Percentiles rank a stretch among this genome's conserved stretches.
phyloP scores from a whole-genome alignment of 2,329 filamentous ascomycete species.

The Fusarium hainanense region DNA sequence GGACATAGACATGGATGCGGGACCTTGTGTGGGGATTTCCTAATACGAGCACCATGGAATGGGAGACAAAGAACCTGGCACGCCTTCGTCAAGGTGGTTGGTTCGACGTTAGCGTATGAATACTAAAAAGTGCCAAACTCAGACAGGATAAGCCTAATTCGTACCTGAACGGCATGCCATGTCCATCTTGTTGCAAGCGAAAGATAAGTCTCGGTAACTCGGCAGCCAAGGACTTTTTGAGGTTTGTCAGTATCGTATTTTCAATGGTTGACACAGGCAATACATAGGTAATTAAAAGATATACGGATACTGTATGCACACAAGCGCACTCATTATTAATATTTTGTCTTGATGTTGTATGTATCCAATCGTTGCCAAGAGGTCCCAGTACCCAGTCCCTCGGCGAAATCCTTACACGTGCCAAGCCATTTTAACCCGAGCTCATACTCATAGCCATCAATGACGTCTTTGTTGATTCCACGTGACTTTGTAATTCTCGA shows the following conservation, averaged over 20 bases:
- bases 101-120: slow-evolving; percentile 13
- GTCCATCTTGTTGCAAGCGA: slow-evolving; percentile 1
- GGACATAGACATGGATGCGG: not conserved
- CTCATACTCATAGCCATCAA: not conserved
- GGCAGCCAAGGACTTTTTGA: not conserved
- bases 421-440: not conserved
- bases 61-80: slow-evolving; percentile 13
- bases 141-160: slow-evolving; percentile 28
- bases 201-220: slow-evolving; percentile 9
- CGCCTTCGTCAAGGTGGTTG: slow-evolving; percentile 12
- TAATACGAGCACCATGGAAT: slow-evolving; percentile 34
- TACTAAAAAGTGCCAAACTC: slow-evolving; percentile 10
- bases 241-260: not conserved
- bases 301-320: not conserved
- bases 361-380: not conserved
- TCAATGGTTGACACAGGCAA: not conserved
- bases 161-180: slow-evolving; percentile 4
- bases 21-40: slow-evolving; percentile 19
- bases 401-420: not conserved
- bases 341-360: not conserved
- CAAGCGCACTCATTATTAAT: not conserved
- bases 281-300: too few species aligned
- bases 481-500: not conserved
- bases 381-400: not conserved
- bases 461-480: not conserved